Percentiles rank a stretch among this genome's conserved stretches.
These are phyloP conservation scores for Candida tammaniensis DNA, from an alignment of 805 yeast genomes.

Conservation along the genomic window DNA sequence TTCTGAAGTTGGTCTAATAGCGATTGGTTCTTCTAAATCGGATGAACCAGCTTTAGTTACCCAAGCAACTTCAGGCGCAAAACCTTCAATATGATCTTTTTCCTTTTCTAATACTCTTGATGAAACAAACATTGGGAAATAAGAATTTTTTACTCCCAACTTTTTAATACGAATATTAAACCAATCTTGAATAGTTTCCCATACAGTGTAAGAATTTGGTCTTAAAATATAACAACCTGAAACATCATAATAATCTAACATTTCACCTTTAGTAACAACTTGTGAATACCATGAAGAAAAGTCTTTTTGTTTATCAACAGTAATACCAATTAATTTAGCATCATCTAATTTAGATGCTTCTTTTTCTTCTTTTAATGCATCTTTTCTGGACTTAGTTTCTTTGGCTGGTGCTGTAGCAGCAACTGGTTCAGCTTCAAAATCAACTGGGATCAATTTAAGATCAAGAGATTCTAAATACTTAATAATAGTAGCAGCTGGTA, in stretches of 20 bases:
- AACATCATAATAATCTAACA: slow-evolving; percentile 97
- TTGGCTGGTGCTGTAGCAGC: slow-evolving; percentile 29
- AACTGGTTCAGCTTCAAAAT: slow-evolving; percentile 46
- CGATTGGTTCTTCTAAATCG: slow-evolving; percentile 96
- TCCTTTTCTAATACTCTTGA: slow-evolving; percentile 90
- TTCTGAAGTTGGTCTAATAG: slow-evolving; percentile 98
- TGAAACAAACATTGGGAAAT: slow-evolving; percentile 98
- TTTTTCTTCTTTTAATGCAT: slow-evolving; percentile 34
- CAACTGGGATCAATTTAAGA: slow-evolving; percentile 52
- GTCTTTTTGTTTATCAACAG: slow-evolving; percentile 87
- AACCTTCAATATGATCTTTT: slow-evolving; percentile 98
- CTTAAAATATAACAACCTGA: slow-evolving; percentile 98
- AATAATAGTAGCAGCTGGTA: slow-evolving; percentile 46
- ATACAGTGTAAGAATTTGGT: slow-evolving; percentile 89
- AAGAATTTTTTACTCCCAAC: slow-evolving; percentile 90
- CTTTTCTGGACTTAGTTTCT: slow-evolving; percentile 20
- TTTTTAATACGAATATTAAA: slow-evolving; percentile 79
- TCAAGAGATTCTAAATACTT: slow-evolving; percentile 49
- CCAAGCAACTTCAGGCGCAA: slow-evolving; percentile 99
- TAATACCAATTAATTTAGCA: slow-evolving; percentile 92
- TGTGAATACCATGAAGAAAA: slow-evolving; percentile 98
- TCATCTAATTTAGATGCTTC: slow-evolving; percentile 64
- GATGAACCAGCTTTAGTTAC: slow-evolving; percentile 94
- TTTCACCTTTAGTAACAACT: slow-evolving; percentile 92
- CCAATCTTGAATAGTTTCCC: slow-evolving; percentile 93